A percentile compares a stretch with the other conserved stretches of the same genome.
phyloP scores from a whole-genome alignment of 192 early-diverging fungal genomes.

The Podila epicladia region DNA sequence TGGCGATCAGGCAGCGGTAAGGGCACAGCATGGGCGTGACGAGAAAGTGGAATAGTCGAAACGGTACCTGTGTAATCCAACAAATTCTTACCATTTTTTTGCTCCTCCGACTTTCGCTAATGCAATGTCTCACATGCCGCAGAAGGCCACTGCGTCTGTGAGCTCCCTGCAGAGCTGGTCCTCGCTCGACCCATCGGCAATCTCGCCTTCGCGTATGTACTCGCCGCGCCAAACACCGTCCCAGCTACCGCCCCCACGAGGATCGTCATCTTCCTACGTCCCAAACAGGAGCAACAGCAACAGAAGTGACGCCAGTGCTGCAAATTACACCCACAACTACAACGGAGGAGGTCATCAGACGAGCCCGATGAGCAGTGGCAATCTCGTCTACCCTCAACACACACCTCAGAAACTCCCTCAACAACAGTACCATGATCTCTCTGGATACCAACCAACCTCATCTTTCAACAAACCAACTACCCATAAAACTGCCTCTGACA shows the following conservation, averaged over 20 bases:
- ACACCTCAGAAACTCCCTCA: neutral
- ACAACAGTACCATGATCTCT: conserved; percentile 7
- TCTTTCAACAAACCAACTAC: too few relatives aligned
- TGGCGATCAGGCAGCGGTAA: conserved; percentile 31
- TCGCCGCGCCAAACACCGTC: neutral
- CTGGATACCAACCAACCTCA: conserved; percentile 5
- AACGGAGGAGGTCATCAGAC: conserved; percentile 11
- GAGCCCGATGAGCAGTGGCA: conserved; percentile 21
- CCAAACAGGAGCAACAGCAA: conserved; percentile 36
- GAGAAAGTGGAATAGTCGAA: neutral
- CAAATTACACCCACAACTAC: neutral
- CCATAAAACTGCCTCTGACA: too few relatives aligned
- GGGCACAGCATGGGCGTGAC: neutral
- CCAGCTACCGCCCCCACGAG: conserved; percentile 13
- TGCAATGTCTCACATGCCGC: neutral
- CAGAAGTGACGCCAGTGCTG: conserved; percentile 13
- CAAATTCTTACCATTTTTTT: neutral
- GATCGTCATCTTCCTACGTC: conserved; percentile 7
- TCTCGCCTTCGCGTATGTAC: conserved; percentile 6
- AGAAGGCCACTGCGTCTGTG: conserved; percentile 24
- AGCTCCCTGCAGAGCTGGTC: conserved; percentile 32
- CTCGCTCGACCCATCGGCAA: conserved; percentile 8
- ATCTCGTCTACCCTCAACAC: neutral
- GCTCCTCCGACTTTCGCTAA: too few relatives aligned
- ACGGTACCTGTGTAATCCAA: too few relatives aligned